Conservation (phyloP, 1,139 yeast species). For the Pichia sp. region DNA sequence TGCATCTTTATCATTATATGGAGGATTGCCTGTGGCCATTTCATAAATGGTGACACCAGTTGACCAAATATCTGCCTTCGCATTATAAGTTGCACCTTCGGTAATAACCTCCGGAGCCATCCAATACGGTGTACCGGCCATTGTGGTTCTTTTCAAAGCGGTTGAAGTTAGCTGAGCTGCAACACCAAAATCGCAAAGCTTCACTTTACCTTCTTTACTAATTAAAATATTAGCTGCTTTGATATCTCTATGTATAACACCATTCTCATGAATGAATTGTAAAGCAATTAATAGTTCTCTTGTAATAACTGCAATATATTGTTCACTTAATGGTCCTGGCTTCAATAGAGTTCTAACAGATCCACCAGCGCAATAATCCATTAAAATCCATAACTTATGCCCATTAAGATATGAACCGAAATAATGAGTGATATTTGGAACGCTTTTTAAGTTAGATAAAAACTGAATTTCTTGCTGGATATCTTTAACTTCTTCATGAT, state of each 20-base stretch:
- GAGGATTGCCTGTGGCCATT: conserved; percentile 96
- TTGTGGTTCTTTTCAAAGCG: conserved; percentile 76
- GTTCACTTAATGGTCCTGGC: conserved; percentile 86
- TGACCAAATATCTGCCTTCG: conserved; percentile 93
- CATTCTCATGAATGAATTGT: conserved; percentile 75
- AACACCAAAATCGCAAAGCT: conserved; percentile 95
- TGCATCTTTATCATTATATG: conserved; percentile 93
- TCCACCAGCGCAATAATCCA: conserved; percentile 98
- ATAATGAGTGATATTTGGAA: conserved; percentile 89
- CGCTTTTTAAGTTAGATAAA: conserved; percentile 70
- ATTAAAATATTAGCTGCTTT: conserved; percentile 93
- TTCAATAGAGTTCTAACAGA: conserved; percentile 79
- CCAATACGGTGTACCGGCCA: conserved; percentile 99
- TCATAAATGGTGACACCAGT: conserved; percentile 91
- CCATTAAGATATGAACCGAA: conserved; percentile 84
- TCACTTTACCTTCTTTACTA: conserved; percentile 82
- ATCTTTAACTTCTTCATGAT: conserved; percentile 89
- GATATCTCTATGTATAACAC: conserved; percentile 91
- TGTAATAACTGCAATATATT: conserved; percentile 69
- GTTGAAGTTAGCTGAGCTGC: conserved; percentile 88
- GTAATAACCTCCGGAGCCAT: conserved; percentile 99
- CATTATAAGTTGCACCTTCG: conserved; percentile 75
- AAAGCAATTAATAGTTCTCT: conserved; percentile 78
- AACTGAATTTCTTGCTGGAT: conserved; percentile 92
- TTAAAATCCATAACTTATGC: conserved; percentile 90